phyloP scores from a whole-genome alignment of 148 eudicot genomes.

The Camellia sinensis region DNA sequence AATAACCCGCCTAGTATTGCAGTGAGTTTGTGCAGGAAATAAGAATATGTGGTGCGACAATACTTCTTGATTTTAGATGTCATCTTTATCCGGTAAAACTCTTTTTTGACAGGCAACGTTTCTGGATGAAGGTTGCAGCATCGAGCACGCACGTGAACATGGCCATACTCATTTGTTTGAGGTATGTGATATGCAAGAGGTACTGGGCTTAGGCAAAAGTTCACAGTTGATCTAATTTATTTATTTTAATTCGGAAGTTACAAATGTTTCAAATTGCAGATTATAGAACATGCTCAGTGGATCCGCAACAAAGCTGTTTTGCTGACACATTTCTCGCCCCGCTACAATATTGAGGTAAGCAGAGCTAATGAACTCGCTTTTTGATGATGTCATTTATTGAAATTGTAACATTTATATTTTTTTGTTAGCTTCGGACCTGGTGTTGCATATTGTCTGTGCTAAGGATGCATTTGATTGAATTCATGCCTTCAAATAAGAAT shows the following conservation, averaged over 20 bases:
- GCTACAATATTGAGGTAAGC: constrained; percentile 79
- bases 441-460: not conserved
- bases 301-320: constrained; percentile 71
- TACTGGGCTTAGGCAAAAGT: not conserved
- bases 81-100: constrained; percentile 1
- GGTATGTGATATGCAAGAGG: constrained; percentile 35
- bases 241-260: constrained; percentile 3
- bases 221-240: not conserved
- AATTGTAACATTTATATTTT: not conserved
- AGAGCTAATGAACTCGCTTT: constrained; percentile 10
- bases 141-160: constrained; percentile 85
- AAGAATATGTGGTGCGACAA: not conserved
- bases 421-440: not conserved
- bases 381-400: not conserved
- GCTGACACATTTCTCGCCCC: constrained; percentile 92
- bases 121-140: constrained; percentile 62
- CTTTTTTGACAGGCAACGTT: constrained; percentile 71
- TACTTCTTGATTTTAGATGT: not conserved
- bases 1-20: not conserved
- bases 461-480: not conserved
- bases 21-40: not conserved
- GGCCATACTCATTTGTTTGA: constrained; percentile 92
- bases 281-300: constrained; percentile 81
- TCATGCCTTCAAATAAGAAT: not conserved
- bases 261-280: constrained; percentile 43